phyloP scores from a whole-genome alignment of 140 eudicot species.

The Stevia rebaudiana region DNA sequence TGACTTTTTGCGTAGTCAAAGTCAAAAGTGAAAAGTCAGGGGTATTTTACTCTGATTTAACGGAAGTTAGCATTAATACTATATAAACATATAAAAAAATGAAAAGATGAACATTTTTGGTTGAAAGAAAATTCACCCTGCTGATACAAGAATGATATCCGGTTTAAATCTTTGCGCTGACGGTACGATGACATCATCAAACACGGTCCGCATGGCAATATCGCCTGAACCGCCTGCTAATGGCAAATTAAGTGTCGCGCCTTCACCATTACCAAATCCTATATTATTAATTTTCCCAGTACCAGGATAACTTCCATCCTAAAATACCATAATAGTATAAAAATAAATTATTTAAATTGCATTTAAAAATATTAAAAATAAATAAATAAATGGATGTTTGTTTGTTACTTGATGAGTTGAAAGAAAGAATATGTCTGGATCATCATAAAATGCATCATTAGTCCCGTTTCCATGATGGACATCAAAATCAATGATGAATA shows the following conservation, averaged over 20 bases:
- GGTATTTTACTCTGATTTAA: too few relatives aligned
- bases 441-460: conserved; percentile 90
- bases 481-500: conserved; percentile 89
- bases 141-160: conserved; percentile 90
- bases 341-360: background rate
- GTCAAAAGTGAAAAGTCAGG: too few relatives aligned
- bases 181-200: conserved; percentile 81
- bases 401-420: conserved; percentile 87
- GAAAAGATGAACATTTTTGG: background rate
- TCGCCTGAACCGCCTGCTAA: conserved; percentile 96
- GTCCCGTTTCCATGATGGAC: conserved; percentile 99
- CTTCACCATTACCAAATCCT: conserved; percentile 78
- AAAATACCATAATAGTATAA: conserved; percentile 3
- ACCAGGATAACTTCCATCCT: conserved; percentile 99
- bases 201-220: conserved; percentile 80
- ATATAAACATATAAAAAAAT: background rate
- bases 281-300: conserved; percentile 77
- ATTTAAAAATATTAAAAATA: background rate
- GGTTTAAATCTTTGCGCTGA: conserved; percentile 88
- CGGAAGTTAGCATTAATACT: too few relatives aligned
- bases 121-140: conserved; percentile 50
- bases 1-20: too few relatives aligned
- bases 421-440: conserved; percentile 87
- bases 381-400: background rate
- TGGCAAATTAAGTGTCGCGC: conserved; percentile 83